These are phyloP conservation scores for Coprinellus aureogranulatus DNA, from an alignment of 768 basidiomycete species.

Conservation along the genomic window DNA sequence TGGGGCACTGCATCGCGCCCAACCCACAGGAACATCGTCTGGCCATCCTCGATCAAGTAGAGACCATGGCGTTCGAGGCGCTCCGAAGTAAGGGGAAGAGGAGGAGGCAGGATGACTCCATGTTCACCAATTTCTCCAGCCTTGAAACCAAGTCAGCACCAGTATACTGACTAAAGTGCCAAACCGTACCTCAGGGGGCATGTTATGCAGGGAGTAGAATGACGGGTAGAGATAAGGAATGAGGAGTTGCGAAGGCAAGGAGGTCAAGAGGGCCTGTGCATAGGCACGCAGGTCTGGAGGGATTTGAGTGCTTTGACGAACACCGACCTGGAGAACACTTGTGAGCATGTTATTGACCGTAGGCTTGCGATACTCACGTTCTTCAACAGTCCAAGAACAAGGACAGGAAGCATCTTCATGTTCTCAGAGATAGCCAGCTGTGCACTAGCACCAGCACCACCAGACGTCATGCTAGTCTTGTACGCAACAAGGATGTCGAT, in stretches of 20 bases:
- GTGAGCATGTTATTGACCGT: neutral
- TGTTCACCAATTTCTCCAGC: conserved; percentile 89
- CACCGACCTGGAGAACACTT: conserved; percentile 64
- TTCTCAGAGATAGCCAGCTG: conserved; percentile 92
- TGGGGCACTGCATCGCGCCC: conserved; percentile 99
- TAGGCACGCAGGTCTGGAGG: conserved; percentile 96
- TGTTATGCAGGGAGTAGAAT: conserved; percentile 95
- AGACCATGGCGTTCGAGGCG: conserved; percentile 92
- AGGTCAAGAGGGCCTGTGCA: conserved; percentile 87
- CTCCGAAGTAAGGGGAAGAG: conserved; percentile 91
- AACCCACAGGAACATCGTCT: conserved; percentile 97
- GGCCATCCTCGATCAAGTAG: conserved; percentile 95
- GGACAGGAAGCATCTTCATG: conserved; percentile 88
- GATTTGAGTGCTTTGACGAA: conserved; percentile 95
- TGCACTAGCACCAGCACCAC: conserved; percentile 89
- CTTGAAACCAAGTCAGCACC: conserved; percentile 33
- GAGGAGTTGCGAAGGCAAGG: conserved; percentile 85
- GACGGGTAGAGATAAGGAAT: conserved; percentile 93
- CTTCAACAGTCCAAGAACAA: conserved; percentile 88
- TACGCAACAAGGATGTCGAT: conserved; percentile 84
- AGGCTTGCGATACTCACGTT: conserved; percentile 55
- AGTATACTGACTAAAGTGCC: conserved; percentile 8
- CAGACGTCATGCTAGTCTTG: conserved; percentile 95
- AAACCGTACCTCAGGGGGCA: conserved; percentile 77
- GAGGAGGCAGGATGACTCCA: conserved; percentile 84